Evolutionary conservation across 164 flowering plant species (phyloP).

Genomic region (Liriodendron chinense): DNA sequence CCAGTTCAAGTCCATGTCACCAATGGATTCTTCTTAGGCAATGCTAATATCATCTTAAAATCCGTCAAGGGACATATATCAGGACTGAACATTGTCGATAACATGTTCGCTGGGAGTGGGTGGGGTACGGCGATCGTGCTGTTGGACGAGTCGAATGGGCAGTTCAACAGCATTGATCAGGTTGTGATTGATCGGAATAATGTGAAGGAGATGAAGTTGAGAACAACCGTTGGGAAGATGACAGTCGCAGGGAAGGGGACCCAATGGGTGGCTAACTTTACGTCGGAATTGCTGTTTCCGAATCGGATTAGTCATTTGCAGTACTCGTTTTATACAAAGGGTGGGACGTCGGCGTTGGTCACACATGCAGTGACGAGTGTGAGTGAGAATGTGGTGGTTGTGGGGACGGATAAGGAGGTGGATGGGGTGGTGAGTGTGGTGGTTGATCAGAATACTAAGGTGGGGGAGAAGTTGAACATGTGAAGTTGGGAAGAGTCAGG

Average conservation of each 20-base stretch:
- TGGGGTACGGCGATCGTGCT: conserved; percentile 24
- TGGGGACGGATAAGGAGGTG: conserved; percentile 12
- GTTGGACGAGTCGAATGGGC: conserved; percentile 27
- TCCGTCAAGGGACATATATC: conserved; percentile 38
- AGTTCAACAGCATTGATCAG: conserved; percentile 39
- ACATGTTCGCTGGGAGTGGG: conserved; percentile 40
- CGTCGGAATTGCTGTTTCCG: conserved; percentile 39
- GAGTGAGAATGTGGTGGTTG: conserved; percentile 33
- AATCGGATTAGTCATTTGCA: conserved; percentile 40
- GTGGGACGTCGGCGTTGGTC: conserved; percentile 15
- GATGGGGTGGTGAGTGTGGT: too few relatives aligned
- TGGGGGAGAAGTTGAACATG: too few relatives aligned
- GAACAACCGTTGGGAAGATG: conserved; percentile 41
- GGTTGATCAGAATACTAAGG: conserved; percentile 43
- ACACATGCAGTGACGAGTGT: conserved; percentile 46
- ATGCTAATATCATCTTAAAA: conserved; percentile 19
- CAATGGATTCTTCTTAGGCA: too few relatives aligned
- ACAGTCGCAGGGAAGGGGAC: conserved; percentile 35
- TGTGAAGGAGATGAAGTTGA: conserved; percentile 47
- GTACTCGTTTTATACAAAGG: conserved; percentile 41
- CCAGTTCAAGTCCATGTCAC: too few relatives aligned
- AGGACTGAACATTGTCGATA: conserved; percentile 45
- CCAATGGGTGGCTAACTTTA: too few relatives aligned
- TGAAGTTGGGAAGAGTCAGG: too few relatives aligned
- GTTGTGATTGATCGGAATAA: conserved; percentile 50